These are phyloP conservation scores for Starmerella vaccinii DNA, from an alignment of 805 yeast genomes.

Conservation along the genomic window DNA sequence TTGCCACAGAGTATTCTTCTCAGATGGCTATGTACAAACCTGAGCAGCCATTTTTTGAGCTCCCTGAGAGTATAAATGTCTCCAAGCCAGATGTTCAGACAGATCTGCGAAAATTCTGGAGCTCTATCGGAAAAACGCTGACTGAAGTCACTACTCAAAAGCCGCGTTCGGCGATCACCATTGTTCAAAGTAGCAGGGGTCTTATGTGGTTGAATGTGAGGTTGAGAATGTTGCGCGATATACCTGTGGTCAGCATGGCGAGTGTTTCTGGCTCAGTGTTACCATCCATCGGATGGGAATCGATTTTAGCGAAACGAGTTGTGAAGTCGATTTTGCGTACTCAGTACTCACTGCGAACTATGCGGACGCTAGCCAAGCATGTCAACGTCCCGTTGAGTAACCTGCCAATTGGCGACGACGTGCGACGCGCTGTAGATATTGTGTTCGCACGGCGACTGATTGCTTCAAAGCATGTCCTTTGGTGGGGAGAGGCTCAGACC, in stretches of 20 bases:
- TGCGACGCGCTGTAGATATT: constrained; percentile 71
- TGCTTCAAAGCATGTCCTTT: constrained; percentile 58
- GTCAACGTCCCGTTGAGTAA: constrained; percentile 83
- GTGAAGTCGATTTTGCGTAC: constrained; percentile 62
- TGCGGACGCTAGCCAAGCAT: constrained; percentile 56
- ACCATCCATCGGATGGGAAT: constrained; percentile 24
- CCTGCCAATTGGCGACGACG: constrained; percentile 55
- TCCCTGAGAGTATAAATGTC: constrained; percentile 45
- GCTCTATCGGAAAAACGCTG: constrained; percentile 45
- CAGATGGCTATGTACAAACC: constrained; percentile 14
- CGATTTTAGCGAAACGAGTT: constrained; percentile 50
- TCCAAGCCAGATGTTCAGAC: constrained; percentile 39
- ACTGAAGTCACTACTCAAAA: constrained; percentile 48
- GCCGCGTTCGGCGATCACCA: constrained; percentile 53
- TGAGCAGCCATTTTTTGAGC: constrained; percentile 37
- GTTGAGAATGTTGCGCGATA: constrained; percentile 15
- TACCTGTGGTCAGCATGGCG: constrained; percentile 9
- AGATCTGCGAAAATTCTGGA: constrained; percentile 46
- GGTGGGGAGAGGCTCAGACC: constrained; percentile 79
- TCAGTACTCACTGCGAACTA: constrained; percentile 60
- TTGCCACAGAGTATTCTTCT: constrained; percentile 13
- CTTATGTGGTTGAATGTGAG: constrained; percentile 32
- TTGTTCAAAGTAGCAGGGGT: constrained; percentile 61
- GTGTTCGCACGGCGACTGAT: constrained; percentile 70
- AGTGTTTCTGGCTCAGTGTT: constrained; percentile 1